Conservation (phyloP, 2,329 filamentous ascomycete species). For the Teratosphaeria viscida region DNA sequence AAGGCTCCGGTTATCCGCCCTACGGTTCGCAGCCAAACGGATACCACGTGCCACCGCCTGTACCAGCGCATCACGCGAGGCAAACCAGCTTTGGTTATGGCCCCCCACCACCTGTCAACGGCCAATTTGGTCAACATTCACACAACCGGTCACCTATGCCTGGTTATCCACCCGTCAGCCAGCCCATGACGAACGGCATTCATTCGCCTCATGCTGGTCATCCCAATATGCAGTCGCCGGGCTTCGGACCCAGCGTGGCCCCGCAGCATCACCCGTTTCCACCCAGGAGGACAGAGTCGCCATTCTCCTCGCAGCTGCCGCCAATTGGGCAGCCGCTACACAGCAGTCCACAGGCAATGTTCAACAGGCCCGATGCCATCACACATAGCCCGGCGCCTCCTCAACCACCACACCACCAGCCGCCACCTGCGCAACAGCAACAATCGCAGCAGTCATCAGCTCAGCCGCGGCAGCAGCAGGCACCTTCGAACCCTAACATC, state of each 20-base stretch:
- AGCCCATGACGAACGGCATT: constrained; percentile 23
- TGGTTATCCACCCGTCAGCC: constrained; percentile 14
- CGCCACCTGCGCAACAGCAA: constrained; percentile 8
- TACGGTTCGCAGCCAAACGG: constrained; percentile 18
- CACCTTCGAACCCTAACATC: constrained; percentile 1
- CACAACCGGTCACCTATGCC: constrained; percentile 7
- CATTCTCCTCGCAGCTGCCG: constrained; percentile 12
- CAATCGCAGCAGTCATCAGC: constrained; percentile 4
- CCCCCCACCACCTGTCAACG: constrained; percentile 9
- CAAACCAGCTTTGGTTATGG: constrained; percentile 13
- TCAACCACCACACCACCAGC: constrained; percentile 11
- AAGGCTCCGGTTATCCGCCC: constrained; percentile 14
- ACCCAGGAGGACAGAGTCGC: constrained; percentile 12
- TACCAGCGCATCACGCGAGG: constrained; percentile 13
- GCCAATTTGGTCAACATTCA: neutral
- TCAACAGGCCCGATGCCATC: neutral
- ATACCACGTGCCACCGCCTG: constrained; percentile 8
- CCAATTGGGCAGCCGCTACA: constrained; percentile 22
- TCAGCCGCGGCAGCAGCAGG: constrained; percentile 6
- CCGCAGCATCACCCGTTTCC: constrained; percentile 18
- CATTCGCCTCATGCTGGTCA: constrained; percentile 22
- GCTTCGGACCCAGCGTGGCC: constrained; percentile 18
- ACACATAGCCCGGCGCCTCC: constrained; percentile 3
- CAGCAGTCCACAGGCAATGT: constrained; percentile 3
- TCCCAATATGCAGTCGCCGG: constrained; percentile 27